These are phyloP conservation scores for Debaryomycetaceae sp. DNA, from an alignment of 1,139 yeast species.

Conservation along the genomic window DNA sequence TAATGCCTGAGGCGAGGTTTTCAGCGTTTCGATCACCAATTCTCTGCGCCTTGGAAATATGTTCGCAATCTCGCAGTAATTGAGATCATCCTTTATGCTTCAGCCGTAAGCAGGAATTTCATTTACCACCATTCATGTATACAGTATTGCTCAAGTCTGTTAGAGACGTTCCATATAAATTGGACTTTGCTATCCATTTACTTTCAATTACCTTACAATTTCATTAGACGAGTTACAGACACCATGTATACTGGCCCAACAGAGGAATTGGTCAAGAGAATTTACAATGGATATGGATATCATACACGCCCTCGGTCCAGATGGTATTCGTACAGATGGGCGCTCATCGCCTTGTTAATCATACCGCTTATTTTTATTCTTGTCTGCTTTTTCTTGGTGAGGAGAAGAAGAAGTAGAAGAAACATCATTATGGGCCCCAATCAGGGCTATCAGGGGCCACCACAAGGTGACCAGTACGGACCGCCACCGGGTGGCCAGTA, in stretches of 20 bases:
- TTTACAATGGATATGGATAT: neutral
- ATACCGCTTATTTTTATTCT: neutral
- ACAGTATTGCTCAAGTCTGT: neutral
- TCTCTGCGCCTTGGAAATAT: too few relatives aligned
- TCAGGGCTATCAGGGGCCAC: conserved; percentile 1
- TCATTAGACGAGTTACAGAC: too few relatives aligned
- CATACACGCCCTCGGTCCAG: neutral
- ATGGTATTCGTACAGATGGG: conserved; percentile 3
- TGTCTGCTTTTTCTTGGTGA: neutral
- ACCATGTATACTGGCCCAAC: neutral
- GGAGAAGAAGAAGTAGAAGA: conserved; percentile 1
- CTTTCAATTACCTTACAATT: too few relatives aligned
- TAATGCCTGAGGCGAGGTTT: too few relatives aligned
- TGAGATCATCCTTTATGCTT: neutral
- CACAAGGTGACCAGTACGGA: conserved; percentile 2
- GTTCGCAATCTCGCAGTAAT: too few relatives aligned
- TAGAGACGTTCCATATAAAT: neutral
- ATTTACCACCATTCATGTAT: neutral
- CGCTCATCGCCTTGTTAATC: neutral
- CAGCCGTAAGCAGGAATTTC: neutral
- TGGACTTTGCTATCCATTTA: neutral
- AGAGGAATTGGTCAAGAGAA: conserved; percentile 3
- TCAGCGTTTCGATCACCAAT: too few relatives aligned
- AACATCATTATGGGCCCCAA: neutral
- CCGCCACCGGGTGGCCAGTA: neutral